Base-by-base conservation (phyloP, 176 grass and related monocot species). In the bread wheat (Triticum aestivum) region DNA sequence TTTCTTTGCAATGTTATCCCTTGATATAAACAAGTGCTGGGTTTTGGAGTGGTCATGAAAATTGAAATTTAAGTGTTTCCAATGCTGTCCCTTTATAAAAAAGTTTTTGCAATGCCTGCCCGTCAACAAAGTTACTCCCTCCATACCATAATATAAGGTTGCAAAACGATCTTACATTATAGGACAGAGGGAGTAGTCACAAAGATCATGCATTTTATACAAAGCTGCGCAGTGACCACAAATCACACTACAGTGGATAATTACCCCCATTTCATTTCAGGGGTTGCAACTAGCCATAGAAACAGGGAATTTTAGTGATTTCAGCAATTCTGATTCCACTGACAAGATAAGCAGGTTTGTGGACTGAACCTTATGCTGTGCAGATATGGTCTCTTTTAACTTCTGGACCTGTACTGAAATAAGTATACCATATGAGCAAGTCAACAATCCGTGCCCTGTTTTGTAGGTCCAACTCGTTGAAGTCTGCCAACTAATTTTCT, bases 221-320 rank as follows among this genome's bases (percentile, higher is more conserved):
- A 54, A 76, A 76, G 73, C 45, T 54, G 51, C 15, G 15, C 47
- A 34, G 5, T 0, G 45, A 75, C 44, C 24, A 20, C 14, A 75
- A 30, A 32, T 77, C 10, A 37, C 52, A 18, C 52, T 35, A 82
- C 37, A 75, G 9, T 77, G 54, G 51, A 23, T 86, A 86, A 14
- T 88, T 23, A 34, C 27, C 34, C 77, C 13, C 49, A 64, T 72
- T 78, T 38, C 24, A 37, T 85, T 88, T 41, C 82, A 93, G 91
- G 91, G 91, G 30, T 89, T 93, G 82, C 88, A 93, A 82, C 85
- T 90, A 51, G 88, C 79, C 4, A 90, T 90, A 88, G 88, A 88
- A 42, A 79, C 88, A n/a, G 88, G 73, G 74, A 73, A 66, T 80
- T 77, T 56, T 12, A 30, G 47, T 76, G 73, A 76, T 32, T 21